phyloP scores from a whole-genome alignment of 2,329 filamentous ascomycete genomes.

The Sporothrix sp. region DNA sequence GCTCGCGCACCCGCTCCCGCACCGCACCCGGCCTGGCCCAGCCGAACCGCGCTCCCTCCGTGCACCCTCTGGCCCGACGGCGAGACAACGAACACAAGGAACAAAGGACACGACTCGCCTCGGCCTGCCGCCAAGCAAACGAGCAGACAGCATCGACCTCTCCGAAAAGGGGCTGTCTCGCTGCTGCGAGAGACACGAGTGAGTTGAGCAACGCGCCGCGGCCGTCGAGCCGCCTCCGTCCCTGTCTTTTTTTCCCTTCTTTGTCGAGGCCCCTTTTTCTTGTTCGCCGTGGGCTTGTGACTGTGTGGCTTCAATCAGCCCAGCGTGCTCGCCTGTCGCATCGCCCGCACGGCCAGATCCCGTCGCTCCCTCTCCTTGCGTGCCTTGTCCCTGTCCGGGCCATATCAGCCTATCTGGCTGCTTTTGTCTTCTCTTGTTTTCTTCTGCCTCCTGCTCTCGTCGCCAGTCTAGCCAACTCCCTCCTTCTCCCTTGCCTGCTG shows the following conservation, averaged over 20 bases:
- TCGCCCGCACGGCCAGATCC: no score
- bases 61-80: no score
- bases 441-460: not conserved
- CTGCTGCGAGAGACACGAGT: slow-evolving; percentile 5
- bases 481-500: not conserved
- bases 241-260: no score
- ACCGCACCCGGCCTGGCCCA: slow-evolving; percentile 13
- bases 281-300: no score
- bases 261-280: no score
- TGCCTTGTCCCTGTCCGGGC: not conserved
- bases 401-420: not conserved
- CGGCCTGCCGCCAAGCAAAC: no score
- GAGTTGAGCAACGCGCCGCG: slow-evolving; percentile 3
- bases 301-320: no score
- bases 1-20: not conserved
- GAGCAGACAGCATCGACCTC: not conserved
- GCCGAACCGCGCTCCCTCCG: slow-evolving; percentile 14
- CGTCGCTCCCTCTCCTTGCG: not conserved
- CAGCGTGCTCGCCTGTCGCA: no score
- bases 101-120: no score
- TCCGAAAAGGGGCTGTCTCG: no score
- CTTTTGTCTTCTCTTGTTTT: not conserved
- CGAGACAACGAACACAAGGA: not conserved
- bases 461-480: no score
- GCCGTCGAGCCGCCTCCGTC: not conserved